phyloP scores from a whole-genome alignment of 768 basidiomycete genomes.

The Naganishia onofrii region DNA sequence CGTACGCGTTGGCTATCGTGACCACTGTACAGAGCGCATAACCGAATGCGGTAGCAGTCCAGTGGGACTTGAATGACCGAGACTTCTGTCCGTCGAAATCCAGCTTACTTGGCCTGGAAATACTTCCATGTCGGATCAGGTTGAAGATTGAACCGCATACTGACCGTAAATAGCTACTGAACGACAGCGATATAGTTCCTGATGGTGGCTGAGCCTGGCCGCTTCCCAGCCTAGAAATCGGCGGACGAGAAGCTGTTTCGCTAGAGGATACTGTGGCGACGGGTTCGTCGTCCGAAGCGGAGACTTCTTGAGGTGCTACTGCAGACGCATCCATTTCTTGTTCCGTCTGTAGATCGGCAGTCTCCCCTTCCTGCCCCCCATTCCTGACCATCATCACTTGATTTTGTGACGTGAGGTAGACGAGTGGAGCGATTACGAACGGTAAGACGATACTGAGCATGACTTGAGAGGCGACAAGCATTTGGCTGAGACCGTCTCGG shows the following conservation, averaged over 20 bases:
- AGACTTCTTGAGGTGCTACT: neutral
- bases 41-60: constrained; percentile 26
- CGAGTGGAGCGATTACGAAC: constrained; percentile 76
- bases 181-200: neutral
- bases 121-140: constrained; percentile 1
- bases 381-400: constrained; percentile 63
- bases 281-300: neutral
- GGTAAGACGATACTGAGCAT: constrained; percentile 77
- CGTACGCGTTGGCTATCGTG: constrained; percentile 26
- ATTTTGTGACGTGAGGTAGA: constrained; percentile 68
- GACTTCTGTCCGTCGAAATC: neutral
- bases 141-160: neutral
- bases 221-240: neutral
- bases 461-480: constrained; percentile 85
- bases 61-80: constrained; percentile 25
- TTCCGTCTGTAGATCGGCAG: neutral
- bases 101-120: neutral
- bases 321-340: neutral
- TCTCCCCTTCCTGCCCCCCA: neutral
- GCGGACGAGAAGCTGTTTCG: neutral
- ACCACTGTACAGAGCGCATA: constrained; percentile 26
- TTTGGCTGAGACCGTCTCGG: constrained; percentile 64
- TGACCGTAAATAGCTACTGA: neutral
- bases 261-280: too few relatives aligned
- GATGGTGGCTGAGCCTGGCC: neutral